Base-by-base conservation (phyloP, 2,329 filamentous ascomycete species). In the Fusarium ramigenum region DNA sequence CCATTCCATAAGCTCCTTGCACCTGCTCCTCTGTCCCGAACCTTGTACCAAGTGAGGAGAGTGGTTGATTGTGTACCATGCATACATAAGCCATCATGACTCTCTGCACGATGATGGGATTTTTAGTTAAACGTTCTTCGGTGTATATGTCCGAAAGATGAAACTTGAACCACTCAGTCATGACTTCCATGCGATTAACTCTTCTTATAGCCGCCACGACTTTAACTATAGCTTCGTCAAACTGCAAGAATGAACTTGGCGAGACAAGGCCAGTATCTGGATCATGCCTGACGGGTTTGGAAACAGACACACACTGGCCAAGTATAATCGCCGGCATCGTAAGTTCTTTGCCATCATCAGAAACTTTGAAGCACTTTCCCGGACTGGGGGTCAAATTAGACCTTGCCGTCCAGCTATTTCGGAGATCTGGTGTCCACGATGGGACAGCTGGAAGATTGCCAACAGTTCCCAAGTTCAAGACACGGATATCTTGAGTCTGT, bases 81-180 rank as follows among this genome's bases (percentile, higher is more conserved):
- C 60, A 73, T 5, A 42, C 46, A 25, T 72, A 73, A 1, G n/a
- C 64, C 8, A 73, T 57, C 37, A 72, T 37, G 3, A 73, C 44
- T 7, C 64, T 60, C 11, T 58, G 16, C 15, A 68, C 23, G 2
- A 68, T 68, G 16, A 36, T 15, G 1, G 39, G 34, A 0, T 53
- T n/a, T 8, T 47, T 4, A 4, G 49, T n/a, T 3, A 72, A 18
- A 3, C 43, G 4, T 2, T 60, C n/a, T 21, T 58, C 42, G 0
- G 44, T 73, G 9, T 57, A 72, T 12, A 73, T 73, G 1, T 66
- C 50, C 0, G 65, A 21, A 2, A 72, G 57, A 10, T 72, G 50
- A 2, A 49, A 40, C 4, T 25, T 61, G 2, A 73, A 19, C 60
- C 64, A 72, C 19, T 61, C 58, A 0, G 4, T 7, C 70, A 73